Evolutionary conservation across 805 yeast species (phyloP).

Genomic region (Metschnikowia koreensis): DNA sequence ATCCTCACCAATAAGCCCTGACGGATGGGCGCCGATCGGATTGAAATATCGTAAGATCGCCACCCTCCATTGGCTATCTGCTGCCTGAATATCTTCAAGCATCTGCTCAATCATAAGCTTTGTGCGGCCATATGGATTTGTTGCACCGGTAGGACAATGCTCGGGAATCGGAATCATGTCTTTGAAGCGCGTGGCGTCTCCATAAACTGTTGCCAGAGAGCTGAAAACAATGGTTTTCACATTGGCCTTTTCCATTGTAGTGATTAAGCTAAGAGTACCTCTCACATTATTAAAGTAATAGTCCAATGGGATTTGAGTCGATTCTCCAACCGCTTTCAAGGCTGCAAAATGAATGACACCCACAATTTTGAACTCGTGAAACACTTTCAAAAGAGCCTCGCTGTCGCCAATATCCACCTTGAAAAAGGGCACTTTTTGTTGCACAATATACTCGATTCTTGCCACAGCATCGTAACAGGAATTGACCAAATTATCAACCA

Average conservation of each 20-base stretch:
- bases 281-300: conserved; percentile 68
- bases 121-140: conserved; percentile 76
- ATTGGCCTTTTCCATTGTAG: conserved; percentile 46
- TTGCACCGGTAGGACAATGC: conserved; percentile 69
- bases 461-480: conserved; percentile 66
- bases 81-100: conserved; percentile 50
- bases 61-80: conserved; percentile 45
- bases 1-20: conserved; percentile 78
- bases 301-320: conserved; percentile 60
- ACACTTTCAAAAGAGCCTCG: conserved; percentile 47
- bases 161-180: conserved; percentile 80
- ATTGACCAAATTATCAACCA: conserved; percentile 67
- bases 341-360: conserved; percentile 81
- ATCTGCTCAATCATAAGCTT: conserved; percentile 65
- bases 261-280: conserved; percentile 61
- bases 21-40: conserved; percentile 84
- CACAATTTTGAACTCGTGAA: conserved; percentile 46
- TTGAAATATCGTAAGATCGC: conserved; percentile 78
- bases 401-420: conserved; percentile 55
- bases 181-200: conserved; percentile 71
- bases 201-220: conserved; percentile 81
- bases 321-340: conserved; percentile 80
- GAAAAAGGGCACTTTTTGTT: conserved; percentile 51
- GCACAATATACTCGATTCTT: conserved; percentile 56
- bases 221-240: conserved; percentile 64